Conservation (phyloP, 2,329 filamentous ascomycete genomes). For the Ploettnerulaceae sp. region DNA sequence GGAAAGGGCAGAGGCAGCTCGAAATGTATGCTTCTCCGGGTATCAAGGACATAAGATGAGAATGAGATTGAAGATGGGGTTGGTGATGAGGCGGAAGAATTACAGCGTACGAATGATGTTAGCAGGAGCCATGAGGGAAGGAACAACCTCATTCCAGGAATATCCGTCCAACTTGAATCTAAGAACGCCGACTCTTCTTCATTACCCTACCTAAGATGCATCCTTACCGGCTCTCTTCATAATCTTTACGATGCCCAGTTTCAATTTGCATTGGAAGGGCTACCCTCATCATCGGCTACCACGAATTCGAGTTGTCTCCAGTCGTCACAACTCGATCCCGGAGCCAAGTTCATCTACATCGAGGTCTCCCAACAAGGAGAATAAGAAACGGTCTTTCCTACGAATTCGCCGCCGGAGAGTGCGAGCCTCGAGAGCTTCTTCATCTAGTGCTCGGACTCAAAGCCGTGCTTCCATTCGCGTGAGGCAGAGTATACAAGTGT, state of each 20-base stretch:
- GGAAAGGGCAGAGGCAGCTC: slow-evolving; percentile 61
- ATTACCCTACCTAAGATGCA: slow-evolving; percentile 26
- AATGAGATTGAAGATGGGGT: too few relatives aligned
- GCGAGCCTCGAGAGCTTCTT: slow-evolving; percentile 15
- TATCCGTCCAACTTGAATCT: neutral
- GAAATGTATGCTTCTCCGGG: slow-evolving; percentile 62
- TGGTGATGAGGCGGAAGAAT: neutral
- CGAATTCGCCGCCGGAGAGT: slow-evolving; percentile 12
- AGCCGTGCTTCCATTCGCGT: slow-evolving; percentile 19
- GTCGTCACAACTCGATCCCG: slow-evolving; percentile 11
- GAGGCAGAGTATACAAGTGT: slow-evolving; percentile 23
- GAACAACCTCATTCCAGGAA: slow-evolving; percentile 8
- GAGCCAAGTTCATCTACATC: slow-evolving; percentile 14
- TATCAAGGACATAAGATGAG: slow-evolving; percentile 53
- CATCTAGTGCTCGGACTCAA: slow-evolving; percentile 13
- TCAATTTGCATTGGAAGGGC: slow-evolving; percentile 31
- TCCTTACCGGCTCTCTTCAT: slow-evolving; percentile 20
- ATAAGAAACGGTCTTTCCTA: slow-evolving; percentile 19
- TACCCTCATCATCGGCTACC: slow-evolving; percentile 29
- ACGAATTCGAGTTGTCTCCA: slow-evolving; percentile 24
- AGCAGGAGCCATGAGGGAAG: slow-evolving; percentile 10
- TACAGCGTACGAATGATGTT: neutral
- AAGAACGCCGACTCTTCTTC: neutral
- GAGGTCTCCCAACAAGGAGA: slow-evolving; percentile 11
- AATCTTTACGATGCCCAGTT: slow-evolving; percentile 23